Conservation (phyloP, 305 asterid species). For the Fraxinus sp. region DNA sequence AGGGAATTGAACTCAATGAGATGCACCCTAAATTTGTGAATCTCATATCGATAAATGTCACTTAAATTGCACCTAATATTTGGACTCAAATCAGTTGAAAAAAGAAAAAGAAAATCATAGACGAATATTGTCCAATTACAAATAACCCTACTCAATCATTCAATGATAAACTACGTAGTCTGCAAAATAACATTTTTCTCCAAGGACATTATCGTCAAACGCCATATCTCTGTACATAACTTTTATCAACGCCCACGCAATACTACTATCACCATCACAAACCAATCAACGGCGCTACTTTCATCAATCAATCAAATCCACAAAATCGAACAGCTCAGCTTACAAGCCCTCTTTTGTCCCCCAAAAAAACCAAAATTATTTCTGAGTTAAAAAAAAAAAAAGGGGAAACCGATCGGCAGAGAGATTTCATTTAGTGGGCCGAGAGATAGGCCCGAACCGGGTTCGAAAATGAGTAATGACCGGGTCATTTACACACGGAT, state of each 20-base stretch:
- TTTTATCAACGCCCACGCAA: background rate
- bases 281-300: background rate
- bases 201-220: background rate
- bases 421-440: slow-evolving; percentile 29
- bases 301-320: background rate
- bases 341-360: background rate
- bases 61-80: background rate
- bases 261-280: background rate
- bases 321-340: background rate
- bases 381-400: background rate
- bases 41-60: background rate
- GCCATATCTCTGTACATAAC: background rate
- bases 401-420: background rate
- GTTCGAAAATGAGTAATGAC: slow-evolving; percentile 34
- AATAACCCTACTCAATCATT: background rate
- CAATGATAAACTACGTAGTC: background rate
- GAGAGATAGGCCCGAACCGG: slow-evolving; percentile 49
- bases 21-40: background rate
- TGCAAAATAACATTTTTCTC: background rate
- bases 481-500: slow-evolving; percentile 64
- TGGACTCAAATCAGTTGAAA: background rate
- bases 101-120: background rate
- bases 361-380: background rate
- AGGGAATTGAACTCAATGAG: background rate
- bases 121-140: background rate